A percentile compares a stretch with the other conserved stretches of the same genome.
Evolutionary conservation across 2,329 filamentous ascomycete genomes (phyloP).

Genomic region (Rutstroemia sp.): DNA sequence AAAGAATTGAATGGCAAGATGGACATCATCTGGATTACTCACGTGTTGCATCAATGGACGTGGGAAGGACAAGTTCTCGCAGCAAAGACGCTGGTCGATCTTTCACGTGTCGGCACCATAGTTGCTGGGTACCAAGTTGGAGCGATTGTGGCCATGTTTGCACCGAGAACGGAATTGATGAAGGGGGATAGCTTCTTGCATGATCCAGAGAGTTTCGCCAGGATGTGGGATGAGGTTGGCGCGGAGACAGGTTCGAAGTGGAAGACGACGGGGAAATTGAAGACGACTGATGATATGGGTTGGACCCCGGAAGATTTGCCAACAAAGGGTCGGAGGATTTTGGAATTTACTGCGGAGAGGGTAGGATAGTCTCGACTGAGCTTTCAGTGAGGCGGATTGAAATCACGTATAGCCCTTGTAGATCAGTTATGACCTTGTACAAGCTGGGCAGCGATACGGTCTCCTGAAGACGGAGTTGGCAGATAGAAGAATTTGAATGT

Average conservation of each 20-base stretch:
- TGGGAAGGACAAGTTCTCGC: conserved; percentile 29
- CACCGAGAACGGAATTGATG: not conserved
- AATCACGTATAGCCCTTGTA: no score
- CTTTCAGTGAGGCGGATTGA: no score
- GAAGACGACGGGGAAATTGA: not conserved
- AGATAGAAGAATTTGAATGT: no score
- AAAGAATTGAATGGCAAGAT: conserved; percentile 31
- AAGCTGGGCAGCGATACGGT: no score
- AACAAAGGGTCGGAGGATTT: not conserved
- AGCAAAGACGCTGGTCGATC: conserved; percentile 8
- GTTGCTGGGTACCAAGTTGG: conserved; percentile 2
- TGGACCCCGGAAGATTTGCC: not conserved
- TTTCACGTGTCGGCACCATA: not conserved
- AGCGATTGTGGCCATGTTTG: not conserved
- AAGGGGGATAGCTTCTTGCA: not conserved
- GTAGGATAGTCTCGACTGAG: not conserved
- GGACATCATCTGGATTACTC: conserved; percentile 34
- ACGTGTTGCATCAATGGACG: conserved; percentile 38
- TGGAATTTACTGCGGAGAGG: not conserved
- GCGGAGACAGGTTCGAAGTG: conserved; percentile 7
- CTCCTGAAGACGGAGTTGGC: no score
- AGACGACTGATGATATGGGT: not conserved
- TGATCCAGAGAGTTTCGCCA: conserved; percentile 4
- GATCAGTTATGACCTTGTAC: no score
- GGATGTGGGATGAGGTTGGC: conserved; percentile 5